A percentile compares a stretch with the other conserved stretches of the same genome.
phyloP scores from a whole-genome alignment of 2,329 filamentous ascomycete genomes.

The Chaetomium olivaceum region DNA sequence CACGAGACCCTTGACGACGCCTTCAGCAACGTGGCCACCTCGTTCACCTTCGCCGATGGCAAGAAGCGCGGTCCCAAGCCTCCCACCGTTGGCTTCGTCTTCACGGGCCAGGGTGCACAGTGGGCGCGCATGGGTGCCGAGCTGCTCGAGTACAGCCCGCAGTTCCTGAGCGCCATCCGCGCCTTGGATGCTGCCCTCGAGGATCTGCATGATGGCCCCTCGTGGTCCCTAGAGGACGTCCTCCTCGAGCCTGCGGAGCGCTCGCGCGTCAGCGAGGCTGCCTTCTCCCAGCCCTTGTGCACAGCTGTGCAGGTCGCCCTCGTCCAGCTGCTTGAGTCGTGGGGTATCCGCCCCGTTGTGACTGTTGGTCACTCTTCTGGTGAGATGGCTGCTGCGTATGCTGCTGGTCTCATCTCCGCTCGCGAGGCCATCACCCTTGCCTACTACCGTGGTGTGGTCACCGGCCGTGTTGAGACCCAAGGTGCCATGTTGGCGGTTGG shows the following conservation, averaged over 20 bases:
- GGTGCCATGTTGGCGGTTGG: conserved; percentile 31
- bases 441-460: conserved; percentile 43
- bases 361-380: conserved; percentile 48
- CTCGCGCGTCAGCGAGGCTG: conserved; percentile 27
- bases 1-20: background rate
- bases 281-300: conserved; percentile 39
- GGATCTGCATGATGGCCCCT: conserved; percentile 15
- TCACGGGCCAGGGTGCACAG: conserved; percentile 40
- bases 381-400: conserved; percentile 49
- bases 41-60: background rate
- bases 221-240: conserved; percentile 20
- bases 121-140: conserved; percentile 38
- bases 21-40: background rate
- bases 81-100: conserved; percentile 28
- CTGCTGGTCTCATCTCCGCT: conserved; percentile 40
- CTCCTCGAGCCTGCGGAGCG: conserved; percentile 17
- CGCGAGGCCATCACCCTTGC: conserved; percentile 42
- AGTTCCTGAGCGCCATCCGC: background rate
- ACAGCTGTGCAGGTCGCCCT: conserved; percentile 45
- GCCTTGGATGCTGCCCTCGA: background rate
- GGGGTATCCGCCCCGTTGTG: conserved; percentile 38
- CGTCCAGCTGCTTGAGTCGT: conserved; percentile 40
- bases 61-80: background rate
- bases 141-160: conserved; percentile 29
- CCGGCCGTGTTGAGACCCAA: conserved; percentile 27